phyloP scores from a whole-genome alignment of 2,329 filamentous ascomycete genomes.

The Colletotrichum graminicola region DNA sequence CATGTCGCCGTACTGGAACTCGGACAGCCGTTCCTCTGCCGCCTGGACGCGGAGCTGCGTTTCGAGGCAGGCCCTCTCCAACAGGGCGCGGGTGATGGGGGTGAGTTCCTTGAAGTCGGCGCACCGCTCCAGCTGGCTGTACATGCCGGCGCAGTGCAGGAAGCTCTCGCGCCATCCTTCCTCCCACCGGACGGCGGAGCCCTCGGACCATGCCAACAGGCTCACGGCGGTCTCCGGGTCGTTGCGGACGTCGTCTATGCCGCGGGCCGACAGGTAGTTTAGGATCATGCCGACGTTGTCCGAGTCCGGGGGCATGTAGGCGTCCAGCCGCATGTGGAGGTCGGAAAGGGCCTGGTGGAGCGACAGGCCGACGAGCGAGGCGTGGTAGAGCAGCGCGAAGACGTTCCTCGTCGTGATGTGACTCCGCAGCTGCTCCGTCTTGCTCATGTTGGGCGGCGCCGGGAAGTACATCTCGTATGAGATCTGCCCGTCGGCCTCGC shows the following conservation, averaged over 20 bases:
- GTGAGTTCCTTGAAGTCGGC: slow-evolving; percentile 71
- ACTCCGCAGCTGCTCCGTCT: slow-evolving; percentile 64
- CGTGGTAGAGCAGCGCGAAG: slow-evolving; percentile 73
- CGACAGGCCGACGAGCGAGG: slow-evolving; percentile 74
- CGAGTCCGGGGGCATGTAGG: slow-evolving; percentile 67
- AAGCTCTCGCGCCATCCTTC: slow-evolving; percentile 78
- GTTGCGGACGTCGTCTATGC: slow-evolving; percentile 74
- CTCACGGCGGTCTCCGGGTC: slow-evolving; percentile 70
- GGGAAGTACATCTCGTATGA: slow-evolving; percentile 75
- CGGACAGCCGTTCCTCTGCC: slow-evolving; percentile 70
- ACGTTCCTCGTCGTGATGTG: slow-evolving; percentile 78
- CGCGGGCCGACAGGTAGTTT: slow-evolving; percentile 69
- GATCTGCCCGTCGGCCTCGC: slow-evolving; percentile 65
- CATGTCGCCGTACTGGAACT: slow-evolving; percentile 72
- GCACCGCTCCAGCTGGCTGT: slow-evolving; percentile 62
- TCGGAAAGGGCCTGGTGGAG: slow-evolving; percentile 73
- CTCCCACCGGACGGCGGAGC: slow-evolving; percentile 71
- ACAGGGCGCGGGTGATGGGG: slow-evolving; percentile 71
- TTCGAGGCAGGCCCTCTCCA: slow-evolving; percentile 72
- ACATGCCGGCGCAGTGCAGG: slow-evolving; percentile 75
- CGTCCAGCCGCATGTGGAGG: slow-evolving; percentile 70
- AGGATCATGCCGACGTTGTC: slow-evolving; percentile 72
- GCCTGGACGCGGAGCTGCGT: slow-evolving; percentile 72
- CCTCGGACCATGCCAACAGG: slow-evolving; percentile 75
- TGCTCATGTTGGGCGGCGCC: slow-evolving; percentile 62